Base-by-base conservation (phyloP, 495 filamentous ascomycete species). In the Penicillium paxilli region DNA sequence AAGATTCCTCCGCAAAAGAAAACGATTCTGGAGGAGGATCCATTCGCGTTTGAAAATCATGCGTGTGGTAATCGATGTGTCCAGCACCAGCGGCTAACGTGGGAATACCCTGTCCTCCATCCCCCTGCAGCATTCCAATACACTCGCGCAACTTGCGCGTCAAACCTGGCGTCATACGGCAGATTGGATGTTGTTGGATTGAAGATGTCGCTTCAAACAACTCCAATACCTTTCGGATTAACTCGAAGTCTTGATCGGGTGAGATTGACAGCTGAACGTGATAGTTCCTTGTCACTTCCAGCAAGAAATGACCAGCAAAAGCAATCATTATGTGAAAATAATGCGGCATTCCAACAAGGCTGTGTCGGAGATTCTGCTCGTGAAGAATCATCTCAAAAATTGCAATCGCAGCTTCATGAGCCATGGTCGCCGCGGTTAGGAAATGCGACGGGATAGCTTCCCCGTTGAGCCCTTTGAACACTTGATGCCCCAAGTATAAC, bases 321-420 rank as follows among this genome's bases (percentile, higher is more conserved):
- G 74, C 71, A 45, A 77, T 73, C 74, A 77, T 79, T 40, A 71
- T 71, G 50, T 77, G 70, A 49, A 76, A 70, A 47, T 79, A 79
- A 47, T 73, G 72, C 2, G 76, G 74, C 51, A 76, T 71, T 12
- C 73, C 76, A 16, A 75, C 63, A 1, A 77, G 64, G 16, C 62
- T 65, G 16, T 58, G 52, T 40, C 66, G 67, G 10, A 79, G 65
- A 44, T 76, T 65, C 1, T 50, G 28, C 25, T 77, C 72, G 12
- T 64, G 53, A 0, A 77, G 62, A n/a, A 79, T 64, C 52, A 74
- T 65, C 24, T 74, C 65, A 17, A 77, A 64, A 23, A 75, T 76
- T 7, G 70, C 55, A 0, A 70, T 64, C 5, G 74, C 76, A 0
- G 72, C 67, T 12, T 68, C 64, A 9, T 77, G 63, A 1, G 76